phyloP scores from a whole-genome alignment of 331 rosid species.

The Quercus tomentella region DNA sequence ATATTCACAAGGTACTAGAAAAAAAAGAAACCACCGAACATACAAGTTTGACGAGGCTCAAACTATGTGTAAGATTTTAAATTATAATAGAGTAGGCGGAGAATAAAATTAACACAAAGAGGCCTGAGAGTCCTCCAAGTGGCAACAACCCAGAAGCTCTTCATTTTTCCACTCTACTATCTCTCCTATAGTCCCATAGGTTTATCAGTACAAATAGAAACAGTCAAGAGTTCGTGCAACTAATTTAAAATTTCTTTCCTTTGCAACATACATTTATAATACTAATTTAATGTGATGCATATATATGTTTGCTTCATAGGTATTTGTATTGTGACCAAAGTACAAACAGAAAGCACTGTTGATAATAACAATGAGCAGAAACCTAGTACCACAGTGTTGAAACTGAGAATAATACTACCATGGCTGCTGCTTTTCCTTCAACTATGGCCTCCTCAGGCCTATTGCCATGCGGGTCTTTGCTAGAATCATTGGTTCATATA shows the following conservation, averaged over 20 bases:
- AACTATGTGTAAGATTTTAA: neutral
- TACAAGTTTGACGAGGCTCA: conserved; percentile 41
- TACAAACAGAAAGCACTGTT: conserved; percentile 17
- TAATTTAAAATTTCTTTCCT: conserved; percentile 27
- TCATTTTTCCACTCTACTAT: neutral
- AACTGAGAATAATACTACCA: conserved; percentile 1
- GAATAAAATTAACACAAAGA: conserved; percentile 24
- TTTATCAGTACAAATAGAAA: conserved; percentile 42
- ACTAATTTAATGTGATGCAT: conserved; percentile 8
- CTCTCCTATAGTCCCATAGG: conserved; percentile 36
- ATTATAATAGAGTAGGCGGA: conserved; percentile 19
- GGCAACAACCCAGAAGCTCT: conserved; percentile 49
- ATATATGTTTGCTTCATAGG: neutral
- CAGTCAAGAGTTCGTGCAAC: conserved; percentile 40
- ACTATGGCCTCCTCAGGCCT: conserved; percentile 47
- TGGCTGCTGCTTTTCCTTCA: conserved; percentile 47
- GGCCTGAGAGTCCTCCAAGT: conserved; percentile 63
- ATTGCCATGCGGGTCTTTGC: conserved; percentile 65
- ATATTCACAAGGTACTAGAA: conserved; percentile 6
- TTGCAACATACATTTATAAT: conserved; percentile 15
- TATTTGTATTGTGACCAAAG: conserved; percentile 15
- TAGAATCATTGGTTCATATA: conserved; percentile 62
- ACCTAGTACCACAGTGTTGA: conserved; percentile 7
- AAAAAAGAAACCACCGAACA: conserved; percentile 8
- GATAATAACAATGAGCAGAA: conserved; percentile 28